phyloP scores from a whole-genome alignment of 441 rosid genomes.

The Croton setiger region DNA sequence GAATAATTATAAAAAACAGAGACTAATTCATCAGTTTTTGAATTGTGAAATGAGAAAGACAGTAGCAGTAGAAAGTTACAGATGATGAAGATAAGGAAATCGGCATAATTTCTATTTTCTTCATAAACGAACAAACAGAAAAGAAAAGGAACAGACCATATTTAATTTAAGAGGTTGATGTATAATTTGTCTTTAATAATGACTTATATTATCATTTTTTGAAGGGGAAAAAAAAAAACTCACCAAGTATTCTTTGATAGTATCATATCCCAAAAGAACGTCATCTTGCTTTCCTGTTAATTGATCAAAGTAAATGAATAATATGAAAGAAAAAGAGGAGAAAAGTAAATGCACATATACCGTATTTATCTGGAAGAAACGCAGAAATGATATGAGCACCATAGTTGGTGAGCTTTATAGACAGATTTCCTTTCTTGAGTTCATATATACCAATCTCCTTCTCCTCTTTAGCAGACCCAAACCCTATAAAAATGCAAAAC shows the following conservation, averaged over 20 bases:
- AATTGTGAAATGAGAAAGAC: no score
- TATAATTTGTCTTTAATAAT: no score
- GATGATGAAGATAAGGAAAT: no score
- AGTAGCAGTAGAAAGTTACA: no score
- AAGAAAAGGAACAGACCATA: no score
- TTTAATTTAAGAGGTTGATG: no score
- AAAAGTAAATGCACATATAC: conserved; percentile 28
- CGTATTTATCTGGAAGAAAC: conserved; percentile 69
- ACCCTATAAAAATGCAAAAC: conserved; percentile 28
- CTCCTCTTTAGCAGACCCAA: conserved; percentile 23
- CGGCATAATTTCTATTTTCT: no score
- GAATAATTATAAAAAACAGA: no score
- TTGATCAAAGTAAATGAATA: neutral
- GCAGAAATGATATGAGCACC: conserved; percentile 76
- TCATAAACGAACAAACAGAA: no score
- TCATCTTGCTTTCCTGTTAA: conserved; percentile 64
- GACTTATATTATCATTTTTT: no score
- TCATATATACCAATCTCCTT: conserved; percentile 46
- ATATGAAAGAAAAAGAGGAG: neutral
- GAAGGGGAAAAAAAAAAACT: neutral
- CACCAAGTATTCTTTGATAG: conserved; percentile 56
- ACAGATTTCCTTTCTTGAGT: conserved; percentile 66
- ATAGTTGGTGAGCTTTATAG: conserved; percentile 69
- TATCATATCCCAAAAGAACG: conserved; percentile 70
- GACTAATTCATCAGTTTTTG: no score